Base-by-base conservation (phyloP, 148 eudicot species). In the Fagopyrum tataricum region DNA sequence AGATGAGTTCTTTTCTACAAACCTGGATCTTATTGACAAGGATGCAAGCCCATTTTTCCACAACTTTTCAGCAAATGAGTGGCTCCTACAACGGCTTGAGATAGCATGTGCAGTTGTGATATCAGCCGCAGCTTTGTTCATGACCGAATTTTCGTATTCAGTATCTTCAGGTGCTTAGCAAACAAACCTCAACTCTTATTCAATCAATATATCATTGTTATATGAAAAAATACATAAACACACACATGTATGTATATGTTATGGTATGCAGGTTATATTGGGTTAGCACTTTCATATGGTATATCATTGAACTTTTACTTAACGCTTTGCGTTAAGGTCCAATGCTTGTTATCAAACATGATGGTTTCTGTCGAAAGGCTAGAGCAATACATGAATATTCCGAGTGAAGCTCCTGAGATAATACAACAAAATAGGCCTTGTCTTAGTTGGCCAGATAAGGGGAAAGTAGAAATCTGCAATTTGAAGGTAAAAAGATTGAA, bases 331-430 rank as follows among this genome's bases (percentile, higher is more conserved):
- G 77, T 84, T 44, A 78, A 74, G 71, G 68, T 14, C 70, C 82
- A 81, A 49, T 72, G 82, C 62, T 24, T 13, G 39, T 26, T 80
- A 21, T 66, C 79, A 67, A 80, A 80, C 51, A 44, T 55, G 48
- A 80, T 80, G 49, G 58, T 82, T 18, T 75, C 85, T 4, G 74
- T 84, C 5, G 85, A 79, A 75, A 81, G 87, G 46, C 49, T 79
- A 24, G 79, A 79, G n/a, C 87, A 81, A 56, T 79, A 84, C 82
- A 84, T 81, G 84, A 78, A 84, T 53, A 79, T 81, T 51, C 77
- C 74, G 4, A 79, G 81, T 75, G 84, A 84, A 77, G 83, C 82
- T 17, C 86, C 82, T 26, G 86, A 78, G 76, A 68, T 78, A 3
- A 67, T 84, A 56, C 70, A 73, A 71, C 72, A 11, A 43, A 73